These are phyloP conservation scores for Teratosphaeria pseudoeucalypti DNA, from an alignment of 2,329 filamentous ascomycete species.

Conservation along the genomic window DNA sequence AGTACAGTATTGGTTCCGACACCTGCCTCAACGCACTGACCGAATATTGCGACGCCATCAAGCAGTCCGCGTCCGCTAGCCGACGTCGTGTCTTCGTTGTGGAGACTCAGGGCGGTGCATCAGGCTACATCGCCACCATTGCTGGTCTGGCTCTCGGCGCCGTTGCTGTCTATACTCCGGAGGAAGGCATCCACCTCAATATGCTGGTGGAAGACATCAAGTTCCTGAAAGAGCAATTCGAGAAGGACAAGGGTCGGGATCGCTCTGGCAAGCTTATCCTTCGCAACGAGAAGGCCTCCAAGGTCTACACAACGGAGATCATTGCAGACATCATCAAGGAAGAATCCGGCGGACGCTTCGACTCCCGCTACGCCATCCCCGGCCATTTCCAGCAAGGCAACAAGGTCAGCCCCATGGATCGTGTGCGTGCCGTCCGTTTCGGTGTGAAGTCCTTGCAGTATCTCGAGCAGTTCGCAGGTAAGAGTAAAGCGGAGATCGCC, in stretches of 20 bases:
- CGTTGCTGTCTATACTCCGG: conserved; percentile 87
- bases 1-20: conserved; percentile 93
- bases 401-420: conserved; percentile 89
- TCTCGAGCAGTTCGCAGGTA: conserved; percentile 65
- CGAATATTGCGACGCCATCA: conserved; percentile 92
- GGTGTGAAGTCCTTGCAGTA: conserved; percentile 93
- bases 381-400: conserved; percentile 93
- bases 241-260: conserved; percentile 73
- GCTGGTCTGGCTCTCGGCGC: conserved; percentile 88
- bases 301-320: conserved; percentile 82
- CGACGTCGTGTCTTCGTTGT: conserved; percentile 93
- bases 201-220: conserved; percentile 88
- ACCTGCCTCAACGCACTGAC: conserved; percentile 94
- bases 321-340: conserved; percentile 94
- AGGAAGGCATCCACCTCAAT: conserved; percentile 87
- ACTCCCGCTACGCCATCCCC: conserved; percentile 81
- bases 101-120: conserved; percentile 91
- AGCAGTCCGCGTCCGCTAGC: conserved; percentile 89
- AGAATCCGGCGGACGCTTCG: conserved; percentile 83
- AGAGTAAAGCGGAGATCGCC: conserved; percentile 56
- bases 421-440: conserved; percentile 80
- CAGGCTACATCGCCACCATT: conserved; percentile 85
- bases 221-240: conserved; percentile 77
- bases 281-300: conserved; percentile 90
- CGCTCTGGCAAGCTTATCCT: conserved; percentile 88